phyloP scores from a whole-genome alignment of 2,329 filamentous ascomycete species.

The Akanthomyces lecanii region DNA sequence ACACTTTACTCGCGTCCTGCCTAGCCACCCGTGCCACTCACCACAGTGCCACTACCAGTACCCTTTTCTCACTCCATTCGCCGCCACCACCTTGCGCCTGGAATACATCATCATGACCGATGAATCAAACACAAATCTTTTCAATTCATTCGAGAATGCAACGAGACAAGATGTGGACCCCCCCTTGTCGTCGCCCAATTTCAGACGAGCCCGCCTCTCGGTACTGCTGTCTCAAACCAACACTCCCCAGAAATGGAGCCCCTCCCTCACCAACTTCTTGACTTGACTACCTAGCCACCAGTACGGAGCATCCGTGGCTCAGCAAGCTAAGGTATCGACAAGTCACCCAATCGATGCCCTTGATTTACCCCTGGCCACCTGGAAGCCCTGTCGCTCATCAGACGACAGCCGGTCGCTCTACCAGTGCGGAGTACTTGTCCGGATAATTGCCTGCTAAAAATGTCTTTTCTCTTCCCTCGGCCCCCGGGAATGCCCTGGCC shows the following conservation, averaged over 20 bases:
- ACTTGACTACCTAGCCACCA: too few species aligned
- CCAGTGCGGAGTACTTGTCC: too few species aligned
- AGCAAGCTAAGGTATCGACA: background rate
- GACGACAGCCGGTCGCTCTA: background rate
- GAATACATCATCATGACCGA: background rate
- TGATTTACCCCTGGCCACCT: background rate
- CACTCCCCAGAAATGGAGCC: conserved; percentile 2
- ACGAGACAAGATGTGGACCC: conserved; percentile 11
- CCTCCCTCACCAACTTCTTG: background rate
- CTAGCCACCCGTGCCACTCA: too few species aligned
- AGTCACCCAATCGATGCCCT: background rate
- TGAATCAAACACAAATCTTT: background rate
- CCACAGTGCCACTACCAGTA: too few species aligned
- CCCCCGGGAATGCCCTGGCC: conserved; percentile 3
- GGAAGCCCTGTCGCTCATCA: background rate
- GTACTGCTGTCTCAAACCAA: background rate
- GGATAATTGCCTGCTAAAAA: background rate
- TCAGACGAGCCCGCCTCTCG: conserved; percentile 2
- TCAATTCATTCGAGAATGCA: background rate
- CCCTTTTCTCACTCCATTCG: background rate
- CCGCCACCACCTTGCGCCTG: background rate
- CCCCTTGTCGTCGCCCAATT: background rate
- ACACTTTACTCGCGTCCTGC: too few species aligned
- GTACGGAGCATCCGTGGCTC: too few species aligned
- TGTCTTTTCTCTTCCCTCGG: conserved; percentile 14